phyloP scores from a whole-genome alignment of 2,329 filamentous ascomycete genomes.

The Ophiostoma ips region DNA sequence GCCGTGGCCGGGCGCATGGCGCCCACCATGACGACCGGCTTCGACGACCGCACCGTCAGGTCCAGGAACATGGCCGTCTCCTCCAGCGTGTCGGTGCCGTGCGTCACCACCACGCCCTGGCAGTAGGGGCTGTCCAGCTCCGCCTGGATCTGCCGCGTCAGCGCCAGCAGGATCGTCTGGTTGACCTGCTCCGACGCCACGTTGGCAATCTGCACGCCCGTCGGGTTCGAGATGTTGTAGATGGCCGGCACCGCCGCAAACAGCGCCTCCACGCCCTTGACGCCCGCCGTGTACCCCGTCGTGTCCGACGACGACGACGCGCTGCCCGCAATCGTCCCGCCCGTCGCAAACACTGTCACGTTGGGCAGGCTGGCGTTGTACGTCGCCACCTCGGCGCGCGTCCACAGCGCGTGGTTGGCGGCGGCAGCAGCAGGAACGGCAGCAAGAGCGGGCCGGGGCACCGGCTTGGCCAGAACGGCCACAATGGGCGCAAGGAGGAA shows the following conservation, averaged over 20 bases:
- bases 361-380: conserved; percentile 29
- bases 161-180: conserved; percentile 30
- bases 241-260: conserved; percentile 42
- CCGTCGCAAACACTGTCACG: conserved; percentile 40
- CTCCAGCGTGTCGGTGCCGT: conserved; percentile 52
- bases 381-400: not conserved
- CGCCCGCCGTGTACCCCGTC: conserved; percentile 27
- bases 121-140: conserved; percentile 26
- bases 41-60: conserved; percentile 38
- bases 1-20: conserved; percentile 51
- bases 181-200: conserved; percentile 35
- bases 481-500: not conserved
- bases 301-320: conserved; percentile 23
- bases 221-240: conserved; percentile 38
- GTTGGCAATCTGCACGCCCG: conserved; percentile 37
- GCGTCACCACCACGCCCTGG: conserved; percentile 44
- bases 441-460: not conserved
- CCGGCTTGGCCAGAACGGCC: conserved; percentile 1
- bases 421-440: not conserved
- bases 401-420: not conserved
- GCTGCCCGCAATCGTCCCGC: conserved; percentile 44
- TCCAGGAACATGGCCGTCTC: conserved; percentile 51
- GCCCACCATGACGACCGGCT: conserved; percentile 46
- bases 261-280: conserved; percentile 34
- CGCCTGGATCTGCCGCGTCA: conserved; percentile 33